Base-by-base conservation (phyloP, 768 basidiomycete genomes). In the Pleurotus djamor region DNA sequence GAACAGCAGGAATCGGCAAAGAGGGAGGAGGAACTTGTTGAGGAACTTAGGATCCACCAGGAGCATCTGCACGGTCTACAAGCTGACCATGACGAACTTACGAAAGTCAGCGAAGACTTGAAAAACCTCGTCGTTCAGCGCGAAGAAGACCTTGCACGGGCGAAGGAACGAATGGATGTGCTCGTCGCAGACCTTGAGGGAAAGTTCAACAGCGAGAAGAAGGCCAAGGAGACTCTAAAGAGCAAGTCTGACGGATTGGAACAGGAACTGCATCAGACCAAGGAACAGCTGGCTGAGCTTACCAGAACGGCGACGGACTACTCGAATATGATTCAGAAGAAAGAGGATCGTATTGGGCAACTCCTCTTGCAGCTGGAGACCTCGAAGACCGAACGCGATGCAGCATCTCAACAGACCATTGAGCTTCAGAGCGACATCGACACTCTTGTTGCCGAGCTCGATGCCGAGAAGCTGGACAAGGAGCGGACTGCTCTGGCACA, bases 231-330 rank as follows among this genome's bases (percentile, higher is more conserved):
- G 43, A 64, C 83, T 4, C 71, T 87, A 34, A 86, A 85, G 64
- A 75, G 72, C 61, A 89, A 84, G 65, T 69, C 77, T 10, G 84
- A 88, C 12, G 75, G 74, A 7, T 72, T 92, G 4, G 92, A 92
- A 67, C 78, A 81, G 51, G 87, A 90, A 37, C 76, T 84, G 8
- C 85, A 90, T 10, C 84, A 88, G 47, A 76, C 86, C 7, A 91
- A 89, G 67, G 86, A 88, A 45, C 91, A 96, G 64, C 77, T 94
- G 1, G 78, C 85, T 1, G 90, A 94, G 68, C 73, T 96, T 64
- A 80, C 85, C n/a, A 83, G 89, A 28, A 88, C 89, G 1, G 82
- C 88, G 10, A 85, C 83, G 2, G 92, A 94, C 16, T 89, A 89
- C 63, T 87, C 92, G 5, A 75, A 74, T 13, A 85, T 88, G 76